phyloP scores from a whole-genome alignment of 805 yeast species.

The Wickerhamomyces ciferrii region DNA sequence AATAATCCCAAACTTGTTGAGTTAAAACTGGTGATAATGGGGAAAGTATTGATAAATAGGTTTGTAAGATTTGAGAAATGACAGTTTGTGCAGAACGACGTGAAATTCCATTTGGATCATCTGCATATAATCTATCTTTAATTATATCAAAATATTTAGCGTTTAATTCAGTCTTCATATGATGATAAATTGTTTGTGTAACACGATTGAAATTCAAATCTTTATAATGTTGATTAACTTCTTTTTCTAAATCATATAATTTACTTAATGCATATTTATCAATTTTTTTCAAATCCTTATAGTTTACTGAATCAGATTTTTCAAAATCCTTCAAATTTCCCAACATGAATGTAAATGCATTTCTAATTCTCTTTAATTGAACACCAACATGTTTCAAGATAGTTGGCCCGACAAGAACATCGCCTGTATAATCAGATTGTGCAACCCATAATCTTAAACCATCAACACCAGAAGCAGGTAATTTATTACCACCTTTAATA shows the following conservation, averaged over 20 bases:
- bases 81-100: constrained; percentile 65
- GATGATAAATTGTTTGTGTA: constrained; percentile 60
- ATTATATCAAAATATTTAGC: constrained; percentile 81
- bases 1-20: constrained; percentile 81
- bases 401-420: constrained; percentile 68
- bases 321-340: constrained; percentile 62
- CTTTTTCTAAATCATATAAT: constrained; percentile 40
- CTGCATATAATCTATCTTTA: constrained; percentile 84
- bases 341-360: constrained; percentile 73
- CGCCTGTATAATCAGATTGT: constrained; percentile 79
- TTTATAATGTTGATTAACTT: constrained; percentile 41
- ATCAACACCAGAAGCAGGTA: constrained; percentile 78
- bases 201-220: constrained; percentile 64
- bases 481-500: constrained; percentile 50
- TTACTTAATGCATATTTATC: constrained; percentile 64
- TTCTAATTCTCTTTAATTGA: constrained; percentile 72
- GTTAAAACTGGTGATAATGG: constrained; percentile 82
- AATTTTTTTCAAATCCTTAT: constrained; percentile 34
- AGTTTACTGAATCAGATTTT: constrained; percentile 27
- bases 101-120: constrained; percentile 35
- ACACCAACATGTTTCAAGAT: constrained; percentile 75
- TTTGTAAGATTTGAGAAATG: constrained; percentile 48
- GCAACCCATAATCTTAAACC: constrained; percentile 92
- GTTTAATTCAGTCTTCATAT: constrained; percentile 71
- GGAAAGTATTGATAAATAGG: constrained; percentile 62